Base-by-base conservation (phyloP, 1,139 yeast species). In the Pichia cactophila region DNA sequence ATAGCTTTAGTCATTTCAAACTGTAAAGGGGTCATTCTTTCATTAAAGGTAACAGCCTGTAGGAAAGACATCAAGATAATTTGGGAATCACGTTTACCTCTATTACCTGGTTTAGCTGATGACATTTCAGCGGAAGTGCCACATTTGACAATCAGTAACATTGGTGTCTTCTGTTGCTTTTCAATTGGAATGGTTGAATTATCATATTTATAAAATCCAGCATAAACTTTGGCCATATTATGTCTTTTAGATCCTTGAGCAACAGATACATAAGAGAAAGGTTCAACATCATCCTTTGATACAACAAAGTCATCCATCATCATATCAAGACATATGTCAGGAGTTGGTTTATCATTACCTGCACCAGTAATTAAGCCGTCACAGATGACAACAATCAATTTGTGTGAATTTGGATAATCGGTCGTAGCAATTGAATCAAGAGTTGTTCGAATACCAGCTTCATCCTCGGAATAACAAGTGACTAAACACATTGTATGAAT, bases 11-110 rank as follows among this genome's bases (percentile, higher is more conserved):
- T 72, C 60, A 92, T 73, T 63, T 86, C 95, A 61, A 79, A 89
- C 59, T 92, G 97, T 53, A 92, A 78, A 59, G 86, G 88, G 2
- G 97, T 86, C 97, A 92, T 92, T 71, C 97, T 83, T 68, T 92
- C 97, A 65, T 92, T 95, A 67, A 90, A 92, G 67, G 92, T 87
- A 26, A 90, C 81, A 60, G 83, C 85, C 69, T 90, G 97, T 61
- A 92, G 74, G 68, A 90, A 90, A 0, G 92, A 81, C 98, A 92
- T 92, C 61, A 92, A 72, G 54, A 92, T 84, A 54, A 92, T 83
- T 68, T 92, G 98, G 26, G 97, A 88, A 68, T 92, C 98, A 70
- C 98, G 86, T 67, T 92, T 92, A 69, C 98, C 98, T 73, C 98
- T 82, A 67, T 92, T 92, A 61, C 98, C 98, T 12, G 97, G 97